Conservation (phyloP, 1,284 basidiomycete genomes). For the Cerioporus squamosus region DNA sequence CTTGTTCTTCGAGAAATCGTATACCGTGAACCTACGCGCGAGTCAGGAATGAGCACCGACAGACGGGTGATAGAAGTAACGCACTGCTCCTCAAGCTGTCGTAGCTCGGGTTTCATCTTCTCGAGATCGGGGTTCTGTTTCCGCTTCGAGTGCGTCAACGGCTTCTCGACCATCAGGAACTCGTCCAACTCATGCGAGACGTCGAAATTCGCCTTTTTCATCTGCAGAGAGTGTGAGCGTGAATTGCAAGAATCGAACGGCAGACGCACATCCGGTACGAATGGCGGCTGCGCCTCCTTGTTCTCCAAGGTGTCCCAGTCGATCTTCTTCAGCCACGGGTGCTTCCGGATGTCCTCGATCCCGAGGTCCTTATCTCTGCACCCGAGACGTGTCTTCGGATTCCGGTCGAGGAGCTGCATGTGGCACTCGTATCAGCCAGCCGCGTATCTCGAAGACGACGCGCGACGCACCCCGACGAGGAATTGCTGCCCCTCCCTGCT, state of each 20-base stretch:
- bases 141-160: conserved; percentile 90
- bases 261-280: conserved; percentile 84
- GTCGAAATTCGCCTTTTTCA: conserved; percentile 96
- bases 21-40: conserved; percentile 68
- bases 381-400: conserved; percentile 81
- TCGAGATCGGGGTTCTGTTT: conserved; percentile 82
- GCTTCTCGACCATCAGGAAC: conserved; percentile 95
- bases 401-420: conserved; percentile 84
- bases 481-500: conserved; percentile 40
- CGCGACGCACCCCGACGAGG: not conserved
- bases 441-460: conserved; percentile 2
- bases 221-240: conserved; percentile 46
- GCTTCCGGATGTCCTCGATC: conserved; percentile 75
- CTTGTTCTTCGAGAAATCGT: conserved; percentile 69
- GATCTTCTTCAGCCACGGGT: conserved; percentile 85
- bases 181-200: conserved; percentile 97
- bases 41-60: not conserved
- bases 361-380: conserved; percentile 73
- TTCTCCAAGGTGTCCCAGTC: conserved; percentile 82
- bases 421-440: conserved; percentile 20
- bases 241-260: not conserved
- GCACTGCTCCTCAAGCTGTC: conserved; percentile 93
- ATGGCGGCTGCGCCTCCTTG: conserved; percentile 84
- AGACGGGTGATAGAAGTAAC: conserved; percentile 32
- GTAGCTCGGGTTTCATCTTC: conserved; percentile 87